These are phyloP conservation scores for Solanum dulcamara DNA, from an alignment of 257 asterid species.

Conservation along the genomic window DNA sequence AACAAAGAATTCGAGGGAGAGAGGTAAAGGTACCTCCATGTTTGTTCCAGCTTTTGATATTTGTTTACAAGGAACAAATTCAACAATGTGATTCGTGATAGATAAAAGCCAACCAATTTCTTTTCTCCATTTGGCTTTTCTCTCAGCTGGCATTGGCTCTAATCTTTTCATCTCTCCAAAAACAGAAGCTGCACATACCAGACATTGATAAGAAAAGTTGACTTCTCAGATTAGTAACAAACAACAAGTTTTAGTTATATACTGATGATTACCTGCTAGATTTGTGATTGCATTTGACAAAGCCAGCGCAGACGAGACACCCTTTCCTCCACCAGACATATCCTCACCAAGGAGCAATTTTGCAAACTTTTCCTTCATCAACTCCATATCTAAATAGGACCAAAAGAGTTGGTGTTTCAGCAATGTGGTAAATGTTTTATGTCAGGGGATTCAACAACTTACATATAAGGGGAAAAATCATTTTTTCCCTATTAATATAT, in stretches of 20 bases:
- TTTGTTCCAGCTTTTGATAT: slow-evolving; percentile 52
- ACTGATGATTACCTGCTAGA: slow-evolving; percentile 48
- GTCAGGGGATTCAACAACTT: background rate
- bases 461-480: background rate
- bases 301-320: slow-evolving; percentile 89
- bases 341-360: slow-evolving; percentile 95
- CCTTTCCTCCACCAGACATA: slow-evolving; percentile 99
- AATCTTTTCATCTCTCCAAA: slow-evolving; percentile 78
- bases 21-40: slow-evolving; percentile 50
- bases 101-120: slow-evolving; percentile 93
- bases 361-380: slow-evolving; percentile 86
- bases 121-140: slow-evolving; percentile 64
- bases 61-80: slow-evolving; percentile 77
- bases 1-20: background rate
- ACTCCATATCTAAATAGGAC: slow-evolving; percentile 35
- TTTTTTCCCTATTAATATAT: background rate
- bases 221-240: background rate
- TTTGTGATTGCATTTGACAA: slow-evolving; percentile 90
- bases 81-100: slow-evolving; percentile 88
- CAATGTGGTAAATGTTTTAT: background rate
- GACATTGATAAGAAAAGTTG: background rate
- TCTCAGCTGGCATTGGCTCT: slow-evolving; percentile 84
- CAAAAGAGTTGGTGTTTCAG: background rate
- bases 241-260: background rate
- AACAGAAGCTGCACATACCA: slow-evolving; percentile 53